These are phyloP conservation scores for Xerocomus potaroensis DNA, from an alignment of 768 basidiomycete genomes.

Conservation along the genomic window DNA sequence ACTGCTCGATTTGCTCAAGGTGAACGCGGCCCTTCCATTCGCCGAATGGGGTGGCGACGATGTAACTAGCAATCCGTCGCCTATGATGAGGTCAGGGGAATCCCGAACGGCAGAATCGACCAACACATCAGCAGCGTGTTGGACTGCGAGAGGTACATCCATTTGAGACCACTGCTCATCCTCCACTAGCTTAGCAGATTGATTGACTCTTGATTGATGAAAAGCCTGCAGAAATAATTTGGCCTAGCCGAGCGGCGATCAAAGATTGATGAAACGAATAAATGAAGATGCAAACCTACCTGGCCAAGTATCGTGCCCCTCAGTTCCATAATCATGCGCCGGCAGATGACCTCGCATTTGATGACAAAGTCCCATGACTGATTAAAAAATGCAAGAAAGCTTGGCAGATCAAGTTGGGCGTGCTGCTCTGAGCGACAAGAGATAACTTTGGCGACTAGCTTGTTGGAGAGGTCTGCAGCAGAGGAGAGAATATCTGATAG, in stretches of 20 bases:
- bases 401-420: slow-evolving; percentile 60
- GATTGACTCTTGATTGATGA: slow-evolving; percentile 75
- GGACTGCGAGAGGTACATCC: slow-evolving; percentile 59
- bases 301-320: slow-evolving; percentile 83
- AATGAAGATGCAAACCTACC: slow-evolving; percentile 37
- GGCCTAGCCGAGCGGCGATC: slow-evolving; percentile 44
- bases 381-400: slow-evolving; percentile 80
- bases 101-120: slow-evolving; percentile 81
- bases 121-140: slow-evolving; percentile 68
- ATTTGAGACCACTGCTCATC: slow-evolving; percentile 91
- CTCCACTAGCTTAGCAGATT: slow-evolving; percentile 86
- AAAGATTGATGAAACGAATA: background rate
- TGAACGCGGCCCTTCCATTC: slow-evolving; percentile 12
- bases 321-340: slow-evolving; percentile 89
- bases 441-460: slow-evolving; percentile 75
- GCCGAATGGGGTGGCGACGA: slow-evolving; percentile 1
- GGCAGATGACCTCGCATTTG: slow-evolving; percentile 77
- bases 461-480: slow-evolving; percentile 81
- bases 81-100: slow-evolving; percentile 61
- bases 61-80: slow-evolving; percentile 3
- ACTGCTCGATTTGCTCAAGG: slow-evolving; percentile 19
- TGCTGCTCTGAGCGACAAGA: slow-evolving; percentile 76
- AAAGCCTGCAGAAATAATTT: slow-evolving; percentile 84
- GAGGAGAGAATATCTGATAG: slow-evolving; percentile 73
- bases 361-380: slow-evolving; percentile 89